These are phyloP conservation scores for Diversispora epigaea DNA, from an alignment of 192 early-diverging fungal genomes.

Conservation along the genomic window DNA sequence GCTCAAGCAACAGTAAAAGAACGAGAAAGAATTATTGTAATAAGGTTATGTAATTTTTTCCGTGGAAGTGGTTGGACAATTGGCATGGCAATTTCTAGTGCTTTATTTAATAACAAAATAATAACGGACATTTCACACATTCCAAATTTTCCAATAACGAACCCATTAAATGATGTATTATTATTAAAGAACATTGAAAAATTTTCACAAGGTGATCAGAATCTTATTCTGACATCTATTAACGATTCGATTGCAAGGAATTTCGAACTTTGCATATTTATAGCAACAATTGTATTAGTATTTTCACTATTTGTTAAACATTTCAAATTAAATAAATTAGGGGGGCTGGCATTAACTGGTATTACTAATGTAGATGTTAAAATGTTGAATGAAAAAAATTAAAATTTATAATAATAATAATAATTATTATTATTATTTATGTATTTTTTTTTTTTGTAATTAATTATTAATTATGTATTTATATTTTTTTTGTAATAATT, in stretches of 20 bases:
- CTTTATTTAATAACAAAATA: constrained; percentile 23
- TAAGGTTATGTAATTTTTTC: constrained; percentile 24
- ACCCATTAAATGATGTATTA: neutral
- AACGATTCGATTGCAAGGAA: neutral
- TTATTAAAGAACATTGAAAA: neutral
- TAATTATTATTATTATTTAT: neutral
- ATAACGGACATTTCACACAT: neutral
- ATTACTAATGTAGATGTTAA: neutral
- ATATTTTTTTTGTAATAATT: no score
- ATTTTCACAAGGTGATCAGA: neutral
- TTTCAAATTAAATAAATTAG: neutral
- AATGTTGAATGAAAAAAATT: constrained; percentile 2
- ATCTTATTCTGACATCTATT: neutral
- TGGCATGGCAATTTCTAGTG: constrained; percentile 22
- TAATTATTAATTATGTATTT: neutral
- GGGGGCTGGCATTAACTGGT: neutral
- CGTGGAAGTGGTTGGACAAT: neutral
- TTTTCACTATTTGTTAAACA: constrained; percentile 15
- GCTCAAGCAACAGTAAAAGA: neutral
- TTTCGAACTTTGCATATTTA: constrained; percentile 5
- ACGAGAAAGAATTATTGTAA: neutral
- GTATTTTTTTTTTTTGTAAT: neutral
- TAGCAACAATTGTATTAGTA: constrained; percentile 4
- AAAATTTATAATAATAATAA: neutral
- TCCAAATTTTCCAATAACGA: neutral